phyloP scores from a whole-genome alignment of 305 asterid species.

The Stenogyne calaminthoides region DNA sequence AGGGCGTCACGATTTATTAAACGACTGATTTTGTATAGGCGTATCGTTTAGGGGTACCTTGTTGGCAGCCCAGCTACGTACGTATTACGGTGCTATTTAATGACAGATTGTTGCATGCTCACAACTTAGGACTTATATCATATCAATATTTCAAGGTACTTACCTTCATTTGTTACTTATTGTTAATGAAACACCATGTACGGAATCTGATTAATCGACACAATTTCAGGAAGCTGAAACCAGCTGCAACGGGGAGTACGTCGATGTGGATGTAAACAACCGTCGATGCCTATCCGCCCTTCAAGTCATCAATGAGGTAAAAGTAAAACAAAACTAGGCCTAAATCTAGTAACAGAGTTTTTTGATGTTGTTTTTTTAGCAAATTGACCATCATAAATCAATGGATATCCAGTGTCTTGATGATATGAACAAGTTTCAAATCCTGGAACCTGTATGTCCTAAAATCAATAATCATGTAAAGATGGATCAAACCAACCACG shows the following conservation, averaged over 20 bases:
- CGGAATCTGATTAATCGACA: no score
- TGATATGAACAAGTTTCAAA: not conserved
- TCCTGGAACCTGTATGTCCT: slow-evolving; percentile 31
- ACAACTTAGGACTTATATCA: slow-evolving; percentile 39
- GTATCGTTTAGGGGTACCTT: slow-evolving; percentile 42
- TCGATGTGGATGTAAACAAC: slow-evolving; percentile 24
- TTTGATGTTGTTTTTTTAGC: not conserved
- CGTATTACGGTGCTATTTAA: not conserved
- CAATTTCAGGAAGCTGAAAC: slow-evolving; percentile 31
- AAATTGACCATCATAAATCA: no score
- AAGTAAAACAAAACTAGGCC: no score
- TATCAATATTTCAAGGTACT: slow-evolving; percentile 45
- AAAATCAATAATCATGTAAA: not conserved
- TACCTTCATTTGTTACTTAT: not conserved
- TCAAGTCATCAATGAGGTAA: slow-evolving; percentile 23
- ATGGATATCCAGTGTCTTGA: slow-evolving; percentile 21
- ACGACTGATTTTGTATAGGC: no score
- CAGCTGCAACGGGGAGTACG: slow-evolving; percentile 38
- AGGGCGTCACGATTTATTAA: not conserved
- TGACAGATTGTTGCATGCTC: slow-evolving; percentile 32
- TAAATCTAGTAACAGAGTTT: not conserved
- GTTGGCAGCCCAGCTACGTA: slow-evolving; percentile 40
- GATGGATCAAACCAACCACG: not conserved
- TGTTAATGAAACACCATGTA: no score
- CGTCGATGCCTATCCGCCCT: slow-evolving; percentile 18